Evolutionary conservation across 2,329 filamentous ascomycete species (phyloP), one percentile per base, ranked within the genome.

Genomic region (Trichoderma koningii): DNA sequence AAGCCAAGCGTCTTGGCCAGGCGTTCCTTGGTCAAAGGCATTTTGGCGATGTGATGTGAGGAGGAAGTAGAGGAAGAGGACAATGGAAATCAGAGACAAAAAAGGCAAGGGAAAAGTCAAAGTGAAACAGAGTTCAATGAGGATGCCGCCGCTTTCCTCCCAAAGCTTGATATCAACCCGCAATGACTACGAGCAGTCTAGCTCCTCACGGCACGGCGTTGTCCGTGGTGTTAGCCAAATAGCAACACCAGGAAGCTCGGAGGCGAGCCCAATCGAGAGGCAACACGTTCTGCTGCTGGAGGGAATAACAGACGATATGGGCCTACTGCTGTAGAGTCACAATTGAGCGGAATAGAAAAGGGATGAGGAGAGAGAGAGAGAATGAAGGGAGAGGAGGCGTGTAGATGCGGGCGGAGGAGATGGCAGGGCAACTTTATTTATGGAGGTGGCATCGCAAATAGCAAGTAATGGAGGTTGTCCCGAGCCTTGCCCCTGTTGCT

Each of bases 1-100:
- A 76, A 73, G 63, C 76, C 73, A 23, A 78, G 67, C 63, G 73
- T 70, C 68, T 73, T 76, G 69, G 63, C 70, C 34, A 73, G 67
- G 56, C 71, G 71, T 62, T 71, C 66, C 66, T 75, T 75, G 66
- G 68, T 53, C 14, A 66, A 56, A 45, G 67, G 48, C 55, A 69
- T 66, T 23, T 3, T 7, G 19, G n/a, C 15, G 34, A 41, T 53
- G n/a, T 14, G 30, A 30, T 42, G 47, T 10, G 56, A 44, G 7
- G 34, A 51, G 34, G 28, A 15, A 34, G 19, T 15, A 14, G 45
- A 52, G 45, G 23, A 7, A 45, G 45, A 30, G 30, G 14, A 44
- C 23, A 38, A 60, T 15, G 26, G 23, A 41, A 38, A n/a, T 14
- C 10, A 26, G 14, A 15, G 48, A 21, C n/a, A 34, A 19, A n/a